Evolutionary conservation across 2,329 filamentous ascomycete genomes (phyloP), one percentile per base, ranked within the genome.

Genomic region (Colletotrichum chrysophilum): DNA sequence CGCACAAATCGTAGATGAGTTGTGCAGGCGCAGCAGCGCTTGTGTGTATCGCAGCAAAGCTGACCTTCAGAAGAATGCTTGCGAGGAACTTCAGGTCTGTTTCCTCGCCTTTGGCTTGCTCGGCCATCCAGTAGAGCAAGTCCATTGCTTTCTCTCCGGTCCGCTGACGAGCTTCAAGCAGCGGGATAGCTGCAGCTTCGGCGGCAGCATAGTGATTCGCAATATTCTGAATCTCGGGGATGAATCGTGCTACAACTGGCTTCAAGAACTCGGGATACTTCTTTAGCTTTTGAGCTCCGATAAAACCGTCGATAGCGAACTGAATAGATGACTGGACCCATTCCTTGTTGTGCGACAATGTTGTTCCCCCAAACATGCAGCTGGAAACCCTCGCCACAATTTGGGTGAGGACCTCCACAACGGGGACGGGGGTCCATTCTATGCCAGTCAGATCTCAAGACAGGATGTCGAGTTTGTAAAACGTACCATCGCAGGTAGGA

Each of bases 1-100:
- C 48, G 30, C 77, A 79, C 6, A 83, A 77, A 74, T 83, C 81
- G 61, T 78, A 81, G 5, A 83, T 75, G 2, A 82, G 71, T 66
- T 82, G 78, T 30, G 76, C 78, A 7, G 76, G 77, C n/a, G 78
- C 79, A 13, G 78, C 77, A 30, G 79, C 78, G 26, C 78, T 81
- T 2, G 80, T 82, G 62, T 82, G 81, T 14, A 82, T 81, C 3
- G 81, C 79, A 5, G 81, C 80, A 43, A 83, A 81, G 62, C 77
- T 79, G 21, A 83, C 52, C 7, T 78, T 79, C 61, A 84, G 78
- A 55, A 81, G 65, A 30, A 81, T 81, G 28, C 72, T 65, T 7
- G 80, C 79, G 16, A 83, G 75, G 43, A 81, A 83, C 43, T 72
- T 71, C 38, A 66, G 55, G 12, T 67, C 65, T 2, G 18, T 74